Base-by-base conservation (phyloP, 2,329 filamentous ascomycete genomes). In the Phoma sp. region DNA sequence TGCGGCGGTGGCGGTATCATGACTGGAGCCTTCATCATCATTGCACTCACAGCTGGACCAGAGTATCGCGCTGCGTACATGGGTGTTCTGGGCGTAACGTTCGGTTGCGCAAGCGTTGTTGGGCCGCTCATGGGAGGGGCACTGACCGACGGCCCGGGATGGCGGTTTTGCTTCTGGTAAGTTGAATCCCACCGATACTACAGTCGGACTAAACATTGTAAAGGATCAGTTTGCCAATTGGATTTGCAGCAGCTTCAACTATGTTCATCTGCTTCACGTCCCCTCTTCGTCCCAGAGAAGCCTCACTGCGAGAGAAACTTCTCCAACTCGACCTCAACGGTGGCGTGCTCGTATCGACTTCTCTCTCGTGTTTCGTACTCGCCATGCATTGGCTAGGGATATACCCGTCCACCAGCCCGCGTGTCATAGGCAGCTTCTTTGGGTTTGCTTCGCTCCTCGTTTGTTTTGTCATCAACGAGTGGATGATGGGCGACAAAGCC, bases 381-480 rank as follows among this genome's bases (percentile, higher is more conserved):
- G 64, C 63, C 10, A 68, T 71, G 65, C 69, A 73, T 24, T 71
- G 64, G 63, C 53, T 59, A 3, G 66, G 69, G 4, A 63, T 69
- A 22, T 64, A 73, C 24, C 35, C 66, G 7, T 87, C 84, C 83
- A 64, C 71, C 39, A 75, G 72, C 4, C 75, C 73, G 0, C 66
- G 73, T 0, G 75, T 77, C 19, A 82, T 86, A 43, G 75, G 74
- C 0, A 71, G 80, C 4, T 83, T 82, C 63, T 72, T 81, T 17
- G 63, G 81, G 1, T 80, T 78, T n/a, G 80, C 72, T 1, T 67
- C 81, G 0, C 61, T 80, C 0, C 70, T 79, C 33, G 65, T 81
- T 29, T 58, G 71, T 6, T 84, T 85, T 57, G 58, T 67, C 21
- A 43, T 55, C 29, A 65, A 72, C 31, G 67, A 75, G 47, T 66